Evolutionary conservation across 208 protist species (phyloP).

Genomic region (Trypanosoma lewisi): DNA sequence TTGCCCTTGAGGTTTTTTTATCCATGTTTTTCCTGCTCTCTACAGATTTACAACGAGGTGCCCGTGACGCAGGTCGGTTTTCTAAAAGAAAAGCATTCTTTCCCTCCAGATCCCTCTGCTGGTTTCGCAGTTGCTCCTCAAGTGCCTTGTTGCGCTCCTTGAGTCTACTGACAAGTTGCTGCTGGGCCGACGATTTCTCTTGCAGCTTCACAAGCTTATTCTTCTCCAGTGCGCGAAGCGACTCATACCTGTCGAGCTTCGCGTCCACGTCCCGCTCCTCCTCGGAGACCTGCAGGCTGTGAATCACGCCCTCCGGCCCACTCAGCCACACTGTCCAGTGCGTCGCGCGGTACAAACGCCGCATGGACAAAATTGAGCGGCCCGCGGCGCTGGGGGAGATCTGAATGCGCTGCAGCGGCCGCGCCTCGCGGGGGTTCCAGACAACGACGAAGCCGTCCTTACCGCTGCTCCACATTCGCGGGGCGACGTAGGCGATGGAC

Average conservation of each 20-base stretch:
- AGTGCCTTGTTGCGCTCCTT: constrained; percentile 18
- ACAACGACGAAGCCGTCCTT: constrained; percentile 61
- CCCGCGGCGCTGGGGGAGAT: background rate
- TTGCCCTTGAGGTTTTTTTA: constrained; percentile 3
- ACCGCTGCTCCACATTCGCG: constrained; percentile 68
- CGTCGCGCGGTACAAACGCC: constrained; percentile 12
- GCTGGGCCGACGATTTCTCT: background rate
- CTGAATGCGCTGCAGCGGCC: constrained; percentile 11
- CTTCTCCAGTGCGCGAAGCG: background rate
- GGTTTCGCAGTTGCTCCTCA: constrained; percentile 11
- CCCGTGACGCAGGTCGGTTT: background rate
- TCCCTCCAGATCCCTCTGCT: background rate
- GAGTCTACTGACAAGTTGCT: background rate
- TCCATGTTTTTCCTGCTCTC: background rate
- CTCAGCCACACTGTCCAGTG: constrained; percentile 23
- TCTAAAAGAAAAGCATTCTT: background rate
- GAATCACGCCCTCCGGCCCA: constrained; percentile 11
- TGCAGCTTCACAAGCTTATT: background rate
- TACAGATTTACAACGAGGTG: background rate
- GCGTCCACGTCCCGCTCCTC: constrained; percentile 2
- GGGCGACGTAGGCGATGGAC: constrained; percentile 42
- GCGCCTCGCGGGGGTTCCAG: constrained; percentile 13
- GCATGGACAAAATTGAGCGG: constrained; percentile 19
- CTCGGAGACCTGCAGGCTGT: background rate
- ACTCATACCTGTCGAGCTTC: background rate